Conservation (phyloP, 768 basidiomycete genomes). For the Termitomyces sp. region DNA sequence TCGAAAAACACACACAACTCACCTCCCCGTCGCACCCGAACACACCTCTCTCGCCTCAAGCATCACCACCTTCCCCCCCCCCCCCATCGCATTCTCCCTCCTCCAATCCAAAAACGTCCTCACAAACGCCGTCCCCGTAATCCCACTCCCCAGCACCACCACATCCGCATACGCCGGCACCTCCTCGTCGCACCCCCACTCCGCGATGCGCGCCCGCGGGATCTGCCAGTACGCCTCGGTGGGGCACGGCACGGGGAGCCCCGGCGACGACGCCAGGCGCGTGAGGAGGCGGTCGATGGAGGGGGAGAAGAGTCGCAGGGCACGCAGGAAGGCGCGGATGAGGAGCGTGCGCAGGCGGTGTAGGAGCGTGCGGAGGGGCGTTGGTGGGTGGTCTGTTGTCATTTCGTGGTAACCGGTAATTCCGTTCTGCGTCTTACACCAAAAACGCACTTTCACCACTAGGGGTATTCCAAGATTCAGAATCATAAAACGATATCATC, state of each 20-base stretch:
- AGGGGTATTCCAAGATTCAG: too few relatives aligned
- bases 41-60: slow-evolving; percentile 80
- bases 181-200: slow-evolving; percentile 20
- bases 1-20: background rate
- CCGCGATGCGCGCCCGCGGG: slow-evolving; percentile 46
- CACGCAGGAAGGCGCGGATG: slow-evolving; percentile 14
- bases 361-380: background rate
- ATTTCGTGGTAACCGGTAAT: background rate
- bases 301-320: slow-evolving; percentile 18
- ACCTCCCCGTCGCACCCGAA: slow-evolving; percentile 74
- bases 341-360: slow-evolving; percentile 16
- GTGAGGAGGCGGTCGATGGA: slow-evolving; percentile 20
- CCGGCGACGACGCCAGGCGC: slow-evolving; percentile 40
- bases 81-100: slow-evolving; percentile 12
- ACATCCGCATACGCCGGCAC: slow-evolving; percentile 52
- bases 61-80: slow-evolving; percentile 51
- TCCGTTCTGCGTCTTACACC: too few relatives aligned
- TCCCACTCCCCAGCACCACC: slow-evolving; percentile 75
- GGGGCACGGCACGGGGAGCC: slow-evolving; percentile 52
- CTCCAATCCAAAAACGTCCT: slow-evolving; percentile 45
- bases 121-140: slow-evolving; percentile 63
- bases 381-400: background rate
- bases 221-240: slow-evolving; percentile 63
- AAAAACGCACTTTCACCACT: too few relatives aligned
- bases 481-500: too few relatives aligned